Base-by-base conservation (phyloP, 2,329 filamentous ascomycete genomes). In the Hypoxylon rubiginosum region DNA sequence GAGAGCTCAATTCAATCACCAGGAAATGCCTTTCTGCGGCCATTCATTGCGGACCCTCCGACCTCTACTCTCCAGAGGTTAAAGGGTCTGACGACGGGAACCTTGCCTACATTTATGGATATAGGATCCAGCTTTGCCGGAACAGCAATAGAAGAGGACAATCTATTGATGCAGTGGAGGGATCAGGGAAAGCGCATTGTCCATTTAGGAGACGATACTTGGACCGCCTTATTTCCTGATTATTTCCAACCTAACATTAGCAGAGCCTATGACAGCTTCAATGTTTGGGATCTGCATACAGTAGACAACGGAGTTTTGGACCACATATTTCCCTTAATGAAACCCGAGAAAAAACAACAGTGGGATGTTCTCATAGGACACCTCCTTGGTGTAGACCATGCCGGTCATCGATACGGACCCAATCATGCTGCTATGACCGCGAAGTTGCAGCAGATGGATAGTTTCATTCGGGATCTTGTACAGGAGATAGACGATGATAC, bases 361-460 rank as follows among this genome's bases (percentile, higher is more conserved):
- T 99, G 96, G 96, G 95, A 99, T 80, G 84, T 99, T n/a, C 86
- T 97, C 36, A 91, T 99, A 77, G 96, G 92, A 0, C 96, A 99
- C 78, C 94, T 94, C 72, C 85, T 99, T 43, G 96, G 96, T 4
- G 96, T 99, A 21, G 96, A 99, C 79, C 96, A 99, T 81, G 96
- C 96, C 0, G 96, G 96, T 5, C 96, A 99, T 81, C 90, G 95
- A 52, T 99, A 98, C 77, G 96, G 96, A 6, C 96, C 96, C 0
- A 90, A 97, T 72, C 96, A 99, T 79, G 85, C 90, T 36, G 94
- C 94, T 58, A 99, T 98, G 95, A 90, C 88, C 24, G 88, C 91
- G 9, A 99, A 99, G 80, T 82, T 98, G 71, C 87, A 88, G 69
- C 93, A 99, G 80, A 99, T 99, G 95, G 90, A 99, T 74, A 81